Conservation (phyloP, 2,329 filamentous ascomycete genomes). For the Aureobasidium musti region DNA sequence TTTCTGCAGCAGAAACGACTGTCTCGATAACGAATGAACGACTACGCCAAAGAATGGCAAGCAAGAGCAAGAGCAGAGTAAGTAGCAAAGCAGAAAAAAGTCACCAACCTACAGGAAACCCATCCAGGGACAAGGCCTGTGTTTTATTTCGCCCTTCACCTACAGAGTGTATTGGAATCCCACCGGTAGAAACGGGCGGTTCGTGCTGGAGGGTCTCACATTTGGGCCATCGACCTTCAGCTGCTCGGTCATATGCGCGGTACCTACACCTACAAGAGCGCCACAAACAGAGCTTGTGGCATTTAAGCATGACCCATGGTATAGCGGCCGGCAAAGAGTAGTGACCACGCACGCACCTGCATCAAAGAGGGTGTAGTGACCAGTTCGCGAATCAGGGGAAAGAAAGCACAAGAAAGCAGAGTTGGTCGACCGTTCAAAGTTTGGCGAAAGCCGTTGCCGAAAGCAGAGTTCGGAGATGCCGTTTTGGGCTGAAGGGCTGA, state of each 20-base stretch:
- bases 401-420: not conserved
- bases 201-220: not conserved
- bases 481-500: constrained; percentile 21
- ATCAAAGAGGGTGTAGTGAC: not conserved
- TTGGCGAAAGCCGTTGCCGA: not conserved
- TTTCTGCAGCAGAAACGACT: not conserved
- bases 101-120: constrained; percentile 11
- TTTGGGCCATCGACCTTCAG: constrained; percentile 5
- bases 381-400: not conserved
- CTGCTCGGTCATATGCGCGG: constrained; percentile 12
- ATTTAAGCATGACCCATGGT: not conserved
- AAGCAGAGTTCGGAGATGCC: constrained; percentile 27
- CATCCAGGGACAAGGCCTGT: not conserved
- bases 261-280: not conserved
- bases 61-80: constrained; percentile 6
- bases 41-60: not conserved
- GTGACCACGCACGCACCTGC: not conserved
- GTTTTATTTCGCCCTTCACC: not conserved
- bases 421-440: constrained; percentile 3
- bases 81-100: not conserved
- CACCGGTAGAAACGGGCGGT: constrained; percentile 24
- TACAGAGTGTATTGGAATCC: constrained; percentile 26
- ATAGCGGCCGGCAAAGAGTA: not conserved
- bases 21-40: constrained; percentile 13
- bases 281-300: not conserved